Evolutionary conservation across 768 basidiomycete species (phyloP), one percentile per base, ranked within the genome.

Genomic region (Auricularia sp.): DNA sequence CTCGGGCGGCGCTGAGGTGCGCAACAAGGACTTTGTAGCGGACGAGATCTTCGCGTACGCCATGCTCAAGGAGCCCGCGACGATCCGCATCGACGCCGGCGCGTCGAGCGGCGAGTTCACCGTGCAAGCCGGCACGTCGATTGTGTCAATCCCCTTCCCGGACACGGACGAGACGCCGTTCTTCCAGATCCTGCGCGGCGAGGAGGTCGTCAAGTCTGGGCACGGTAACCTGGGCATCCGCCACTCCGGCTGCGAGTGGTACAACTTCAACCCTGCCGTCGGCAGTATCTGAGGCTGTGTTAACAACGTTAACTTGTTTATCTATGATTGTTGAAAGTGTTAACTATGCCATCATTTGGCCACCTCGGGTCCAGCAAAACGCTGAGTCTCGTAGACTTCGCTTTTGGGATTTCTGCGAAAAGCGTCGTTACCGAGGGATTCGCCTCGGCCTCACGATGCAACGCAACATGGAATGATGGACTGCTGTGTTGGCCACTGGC

Each of bases 11-110:
- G 34, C 56, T 7, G 56, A 33, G 6, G 29, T 35, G 39, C 64
- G 61, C 18, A 62, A 61, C 47, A 29, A 61, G n/a, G 47, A 42
- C 18, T 62, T 56, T 56, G 60, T 59, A 23, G 60, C 53, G 14
- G 64, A 65, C 44, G 61, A 61, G 33, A 59, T 65, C 64, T 65
- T 65, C 43, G 64, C 64, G 8, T 51, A 47, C 18, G 64, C 64
- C 8, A 21, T 61, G 35, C 42, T 65, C 36, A 23, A 21, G 29
- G 51, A 34, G 29, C 56, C 58, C 39, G 64, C 60, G 18, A 65
- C 61, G 5, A 44, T 65, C 18, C 61, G 60, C n/a, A 36, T 65
- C 29, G 64, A 65, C 34, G 60, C 60, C 33, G 64, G 64, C 61
- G 39, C 60, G n/a, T 34, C 11, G n/a, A 61, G 44, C 39, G 61